Base-by-base conservation (phyloP, 2,329 filamentous ascomycete genomes). In the Sarocladium kiliense region DNA sequence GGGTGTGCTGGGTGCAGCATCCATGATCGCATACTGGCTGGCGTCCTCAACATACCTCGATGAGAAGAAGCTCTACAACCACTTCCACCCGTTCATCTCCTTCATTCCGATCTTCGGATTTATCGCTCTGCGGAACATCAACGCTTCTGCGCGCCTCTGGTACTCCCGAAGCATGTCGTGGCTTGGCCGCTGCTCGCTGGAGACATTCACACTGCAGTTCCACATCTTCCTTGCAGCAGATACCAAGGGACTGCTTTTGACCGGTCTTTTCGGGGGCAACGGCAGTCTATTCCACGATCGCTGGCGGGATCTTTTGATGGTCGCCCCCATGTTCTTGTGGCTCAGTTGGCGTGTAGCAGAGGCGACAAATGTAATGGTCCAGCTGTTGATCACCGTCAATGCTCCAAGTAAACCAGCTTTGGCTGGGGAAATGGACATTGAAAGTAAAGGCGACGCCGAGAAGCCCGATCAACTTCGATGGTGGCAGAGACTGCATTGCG, bases 201-300 rank as follows among this genome's bases (percentile, higher is more conserved):
- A 86, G 65, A 77, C 80, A 1, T 84, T 81, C 59, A 72, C 83
- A 5, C 68, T 87, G 36, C 81, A 85, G 59, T 78, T 78, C 63
- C 84, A 87, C 63, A 72, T 85, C 54, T 84, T 80, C 76, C 74
- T 86, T 9, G 81, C 80, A 2, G 80, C 76, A 2, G 81, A 86
- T 60, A 78, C 79, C 2, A 77, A 74, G 30, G 80, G 78, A 0
- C 60, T 80, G 3, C 71, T 86, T 7, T 59, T 66, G 6, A 41
- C 66, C 11, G 64, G 63, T 14, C 26, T 56, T 6, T 64, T 66
- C 58, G 12, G 34, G 6, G 60, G 60, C 11, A 57, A 65, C 21
- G 62, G 61, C 16, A 63, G 57, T 26, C 56, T 66, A 0, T 41
- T 65, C 9, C 26, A 36, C 1, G 64, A 66, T 19, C 61, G 65